A percentile compares a stretch with the other conserved stretches of the same genome.
Evolutionary conservation across 306 rosid species (phyloP).

Genomic region (Lithocarpus polystachyus): DNA sequence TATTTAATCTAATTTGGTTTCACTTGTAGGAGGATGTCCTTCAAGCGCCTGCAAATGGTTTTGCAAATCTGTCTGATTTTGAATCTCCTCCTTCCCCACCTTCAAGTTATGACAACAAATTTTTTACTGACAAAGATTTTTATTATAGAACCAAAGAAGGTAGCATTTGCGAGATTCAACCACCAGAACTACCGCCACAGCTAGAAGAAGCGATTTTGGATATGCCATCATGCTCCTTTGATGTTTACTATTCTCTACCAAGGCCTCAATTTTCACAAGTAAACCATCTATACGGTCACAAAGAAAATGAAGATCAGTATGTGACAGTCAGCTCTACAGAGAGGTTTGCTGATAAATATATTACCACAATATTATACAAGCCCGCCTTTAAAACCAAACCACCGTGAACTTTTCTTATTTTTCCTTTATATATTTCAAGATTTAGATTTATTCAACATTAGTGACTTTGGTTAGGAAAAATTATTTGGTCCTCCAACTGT

Average conservation of each 20-base stretch:
- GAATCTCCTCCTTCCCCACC: conserved; percentile 80
- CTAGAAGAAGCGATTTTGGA: conserved; percentile 38
- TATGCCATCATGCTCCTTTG: conserved; percentile 37
- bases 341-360: conserved; percentile 54
- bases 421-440: neutral
- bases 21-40: conserved; percentile 54
- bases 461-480: conserved; percentile 7
- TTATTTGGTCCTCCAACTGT: too few species aligned
- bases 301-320: conserved; percentile 41
- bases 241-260: conserved; percentile 14
- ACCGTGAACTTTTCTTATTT: neutral
- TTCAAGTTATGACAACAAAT: conserved; percentile 64
- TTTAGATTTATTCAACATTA: neutral
- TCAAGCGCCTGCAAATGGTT: conserved; percentile 35
- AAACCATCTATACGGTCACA: conserved; percentile 69
- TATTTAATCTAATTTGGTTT: conserved; percentile 5
- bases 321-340: conserved; percentile 60
- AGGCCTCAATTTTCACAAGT: conserved; percentile 47
- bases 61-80: conserved; percentile 34
- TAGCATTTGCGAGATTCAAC: conserved; percentile 44
- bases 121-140: conserved; percentile 48
- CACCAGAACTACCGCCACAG: conserved; percentile 80
- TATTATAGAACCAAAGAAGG: neutral
- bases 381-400: conserved; percentile 31
- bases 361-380: conserved; percentile 56